A percentile compares a stretch with the other conserved stretches of the same genome.
These are phyloP conservation scores for Cadophora luteo-olivacea DNA, from an alignment of 2,329 filamentous ascomycete species.

Conservation along the genomic window DNA sequence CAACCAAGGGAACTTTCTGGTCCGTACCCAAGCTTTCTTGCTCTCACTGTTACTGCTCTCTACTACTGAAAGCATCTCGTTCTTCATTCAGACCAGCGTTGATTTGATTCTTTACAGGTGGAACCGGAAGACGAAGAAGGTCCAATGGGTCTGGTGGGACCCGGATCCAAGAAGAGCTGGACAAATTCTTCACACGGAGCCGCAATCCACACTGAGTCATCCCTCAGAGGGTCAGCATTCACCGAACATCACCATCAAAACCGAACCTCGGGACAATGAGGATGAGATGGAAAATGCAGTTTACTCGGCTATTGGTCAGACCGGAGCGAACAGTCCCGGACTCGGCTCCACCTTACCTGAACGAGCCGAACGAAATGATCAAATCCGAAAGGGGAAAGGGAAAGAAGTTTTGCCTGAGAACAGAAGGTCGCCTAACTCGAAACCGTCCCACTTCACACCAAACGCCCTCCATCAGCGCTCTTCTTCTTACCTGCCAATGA, in stretches of 20 bases:
- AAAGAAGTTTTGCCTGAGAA: background rate
- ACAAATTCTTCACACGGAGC: background rate
- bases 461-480: background rate
- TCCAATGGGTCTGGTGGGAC: constrained; percentile 5
- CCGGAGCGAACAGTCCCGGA: background rate
- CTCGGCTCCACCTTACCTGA: background rate
- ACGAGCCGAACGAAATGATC: background rate
- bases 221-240: too few species aligned
- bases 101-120: background rate
- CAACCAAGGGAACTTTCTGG: background rate
- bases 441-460: background rate
- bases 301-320: too few species aligned
- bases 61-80: background rate
- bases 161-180: background rate
- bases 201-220: background rate
- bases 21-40: background rate
- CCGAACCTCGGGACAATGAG: background rate
- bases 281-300: too few species aligned
- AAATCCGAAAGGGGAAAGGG: too few species aligned
- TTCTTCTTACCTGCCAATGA: too few species aligned
- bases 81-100: background rate
- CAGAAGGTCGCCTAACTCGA: background rate
- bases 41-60: too few species aligned
- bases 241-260: background rate
- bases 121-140: background rate